These are phyloP conservation scores for Plasmodium knowlesi DNA, from an alignment of 169 alveolate genomes.

Conservation along the genomic window DNA sequence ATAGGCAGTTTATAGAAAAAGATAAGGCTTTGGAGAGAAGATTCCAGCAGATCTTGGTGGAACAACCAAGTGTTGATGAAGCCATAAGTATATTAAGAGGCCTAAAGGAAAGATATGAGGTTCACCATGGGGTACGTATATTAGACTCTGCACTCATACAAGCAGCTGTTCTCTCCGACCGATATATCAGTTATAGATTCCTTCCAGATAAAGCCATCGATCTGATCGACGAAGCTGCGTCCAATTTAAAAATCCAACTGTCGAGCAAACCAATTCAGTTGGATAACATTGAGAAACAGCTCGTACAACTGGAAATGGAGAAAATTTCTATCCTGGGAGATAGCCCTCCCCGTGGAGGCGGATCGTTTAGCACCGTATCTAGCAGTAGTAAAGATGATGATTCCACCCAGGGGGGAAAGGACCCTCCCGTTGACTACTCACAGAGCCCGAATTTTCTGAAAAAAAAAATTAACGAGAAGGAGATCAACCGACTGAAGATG, in stretches of 20 bases:
- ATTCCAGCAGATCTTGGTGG: conserved; percentile 90
- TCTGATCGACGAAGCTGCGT: conserved; percentile 91
- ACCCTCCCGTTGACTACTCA: conserved; percentile 20
- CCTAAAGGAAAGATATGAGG: conserved; percentile 89
- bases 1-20: conserved; percentile 90
- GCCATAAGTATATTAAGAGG: conserved; percentile 90
- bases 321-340: conserved; percentile 82
- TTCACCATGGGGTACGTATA: conserved; percentile 92
- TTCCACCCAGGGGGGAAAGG: not conserved
- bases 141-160: conserved; percentile 90
- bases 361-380: not conserved
- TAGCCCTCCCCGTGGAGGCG: no score
- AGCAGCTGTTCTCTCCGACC: conserved; percentile 89
- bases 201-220: conserved; percentile 91
- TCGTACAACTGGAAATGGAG: conserved; percentile 90
- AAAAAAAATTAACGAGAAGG: conserved; percentile 55
- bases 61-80: conserved; percentile 88
- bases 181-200: conserved; percentile 83
- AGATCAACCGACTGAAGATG: conserved; percentile 66
- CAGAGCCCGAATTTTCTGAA: conserved; percentile 21
- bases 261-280: conserved; percentile 89
- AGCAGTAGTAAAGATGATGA: not conserved
- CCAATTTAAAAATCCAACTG: conserved; percentile 86
- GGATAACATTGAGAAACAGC: conserved; percentile 87
- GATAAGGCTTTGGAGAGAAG: conserved; percentile 93